Percentiles rank a stretch among this genome's conserved stretches.
phyloP scores from a whole-genome alignment of 768 basidiomycete genomes.

The Zangia roseola region DNA sequence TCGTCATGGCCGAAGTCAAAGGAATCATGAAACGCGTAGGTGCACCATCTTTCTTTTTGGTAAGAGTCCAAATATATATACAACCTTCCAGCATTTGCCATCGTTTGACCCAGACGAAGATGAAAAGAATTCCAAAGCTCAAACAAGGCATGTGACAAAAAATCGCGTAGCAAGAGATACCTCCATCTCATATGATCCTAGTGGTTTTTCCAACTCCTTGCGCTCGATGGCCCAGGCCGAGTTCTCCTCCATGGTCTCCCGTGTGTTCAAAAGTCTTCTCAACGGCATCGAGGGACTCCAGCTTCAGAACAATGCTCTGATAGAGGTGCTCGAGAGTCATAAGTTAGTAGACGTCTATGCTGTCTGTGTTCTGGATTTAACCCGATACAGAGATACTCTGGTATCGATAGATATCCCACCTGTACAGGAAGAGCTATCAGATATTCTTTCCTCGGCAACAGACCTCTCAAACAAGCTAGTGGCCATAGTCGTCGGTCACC shows the following conservation, averaged over 20 bases:
- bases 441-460: constrained; percentile 74
- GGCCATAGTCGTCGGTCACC: constrained; percentile 72
- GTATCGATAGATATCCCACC: constrained; percentile 42
- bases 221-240: constrained; percentile 66
- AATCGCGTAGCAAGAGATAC: background rate
- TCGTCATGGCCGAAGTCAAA: constrained; percentile 60
- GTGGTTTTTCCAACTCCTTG: constrained; percentile 52
- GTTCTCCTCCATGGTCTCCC: constrained; percentile 61
- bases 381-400: constrained; percentile 35
- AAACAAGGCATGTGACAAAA: constrained; percentile 21
- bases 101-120: constrained; percentile 57
- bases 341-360: constrained; percentile 29
- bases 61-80: background rate
- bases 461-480: constrained; percentile 84
- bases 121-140: constrained; percentile 34
- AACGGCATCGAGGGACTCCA: constrained; percentile 69
- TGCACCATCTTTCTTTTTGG: constrained; percentile 9
- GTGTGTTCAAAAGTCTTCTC: constrained; percentile 61
- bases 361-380: constrained; percentile 1
- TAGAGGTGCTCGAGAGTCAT: constrained; percentile 54
- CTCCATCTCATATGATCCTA: constrained; percentile 5
- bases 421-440: constrained; percentile 65
- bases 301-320: constrained; percentile 53
- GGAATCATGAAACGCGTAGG: constrained; percentile 59
- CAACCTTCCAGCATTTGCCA: constrained; percentile 51